Conservation (phyloP, 169 alveolate species). For the Babesia gibsoni region DNA sequence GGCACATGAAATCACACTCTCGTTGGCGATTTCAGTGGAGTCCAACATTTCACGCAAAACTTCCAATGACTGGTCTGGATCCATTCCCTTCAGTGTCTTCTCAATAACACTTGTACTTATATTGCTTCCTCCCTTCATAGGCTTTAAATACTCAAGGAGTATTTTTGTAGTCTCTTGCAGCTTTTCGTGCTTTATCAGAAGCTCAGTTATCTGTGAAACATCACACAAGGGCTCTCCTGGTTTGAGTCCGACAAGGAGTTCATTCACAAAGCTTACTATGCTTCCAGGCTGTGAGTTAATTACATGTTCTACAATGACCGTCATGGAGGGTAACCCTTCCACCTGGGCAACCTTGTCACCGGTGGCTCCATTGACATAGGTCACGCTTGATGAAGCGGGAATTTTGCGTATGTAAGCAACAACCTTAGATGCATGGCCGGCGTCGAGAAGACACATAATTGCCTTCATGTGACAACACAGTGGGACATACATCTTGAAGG, state of each 20-base stretch:
- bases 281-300: slow-evolving; percentile 13
- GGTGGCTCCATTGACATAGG: slow-evolving; percentile 8
- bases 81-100: slow-evolving; percentile 87
- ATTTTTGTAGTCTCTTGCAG: slow-evolving; percentile 96
- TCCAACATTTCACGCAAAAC: slow-evolving; percentile 67
- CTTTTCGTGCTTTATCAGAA: slow-evolving; percentile 68
- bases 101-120: slow-evolving; percentile 57
- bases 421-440: slow-evolving; percentile 81
- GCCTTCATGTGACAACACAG: slow-evolving; percentile 87
- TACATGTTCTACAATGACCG: slow-evolving; percentile 56
- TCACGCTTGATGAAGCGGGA: slow-evolving; percentile 3
- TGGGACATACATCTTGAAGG: slow-evolving; percentile 85
- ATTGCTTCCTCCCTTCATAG: slow-evolving; percentile 81
- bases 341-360: slow-evolving; percentile 59
- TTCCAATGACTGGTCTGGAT: slow-evolving; percentile 57
- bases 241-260: slow-evolving; percentile 13
- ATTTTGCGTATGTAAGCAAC: slow-evolving; percentile 47
- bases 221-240: slow-evolving; percentile 74
- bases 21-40: slow-evolving; percentile 56
- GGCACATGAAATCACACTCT: slow-evolving; percentile 62
- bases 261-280: slow-evolving; percentile 15
- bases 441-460: slow-evolving; percentile 89
- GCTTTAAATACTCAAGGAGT: slow-evolving; percentile 94
- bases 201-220: slow-evolving; percentile 87
- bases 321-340: slow-evolving; percentile 62